phyloP scores from a whole-genome alignment of 176 grass and related monocot species.

The Carex pumila region DNA sequence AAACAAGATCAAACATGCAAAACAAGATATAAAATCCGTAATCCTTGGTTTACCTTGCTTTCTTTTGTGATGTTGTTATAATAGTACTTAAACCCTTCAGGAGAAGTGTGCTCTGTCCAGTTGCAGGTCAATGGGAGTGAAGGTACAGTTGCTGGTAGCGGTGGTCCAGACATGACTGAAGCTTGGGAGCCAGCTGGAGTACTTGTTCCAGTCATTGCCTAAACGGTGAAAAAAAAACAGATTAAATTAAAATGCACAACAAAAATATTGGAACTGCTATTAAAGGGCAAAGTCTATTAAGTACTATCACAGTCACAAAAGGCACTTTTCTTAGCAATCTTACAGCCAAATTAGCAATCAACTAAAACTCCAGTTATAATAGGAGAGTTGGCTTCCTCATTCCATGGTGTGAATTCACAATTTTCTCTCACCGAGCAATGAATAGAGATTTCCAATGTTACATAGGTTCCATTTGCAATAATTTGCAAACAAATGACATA shows the following conservation, averaged over 20 bases:
- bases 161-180: slow-evolving; percentile 42
- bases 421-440: neutral
- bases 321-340: neutral
- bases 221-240: slow-evolving; percentile 21
- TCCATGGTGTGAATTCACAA: neutral
- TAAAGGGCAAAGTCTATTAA: neutral
- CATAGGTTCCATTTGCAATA: neutral
- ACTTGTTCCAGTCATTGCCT: slow-evolving; percentile 33
- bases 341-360: neutral
- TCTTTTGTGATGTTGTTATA: slow-evolving; percentile 81
- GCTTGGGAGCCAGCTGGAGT: slow-evolving; percentile 41
- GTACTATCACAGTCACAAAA: neutral
- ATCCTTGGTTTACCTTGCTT: slow-evolving; percentile 66
- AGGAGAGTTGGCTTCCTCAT: neutral
- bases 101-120: slow-evolving; percentile 93
- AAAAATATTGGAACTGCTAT: neutral
- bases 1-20: neutral
- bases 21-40: neutral
- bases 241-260: slow-evolving; percentile 8
- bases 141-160: slow-evolving; percentile 42
- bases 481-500: neutral
- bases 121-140: slow-evolving; percentile 72
- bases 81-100: slow-evolving; percentile 98
- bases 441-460: neutral
- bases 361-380: neutral